A percentile compares a stretch with the other conserved stretches of the same genome.
Conservation (phyloP, 768 basidiomycete species). For the Kockovaella imperatae region DNA sequence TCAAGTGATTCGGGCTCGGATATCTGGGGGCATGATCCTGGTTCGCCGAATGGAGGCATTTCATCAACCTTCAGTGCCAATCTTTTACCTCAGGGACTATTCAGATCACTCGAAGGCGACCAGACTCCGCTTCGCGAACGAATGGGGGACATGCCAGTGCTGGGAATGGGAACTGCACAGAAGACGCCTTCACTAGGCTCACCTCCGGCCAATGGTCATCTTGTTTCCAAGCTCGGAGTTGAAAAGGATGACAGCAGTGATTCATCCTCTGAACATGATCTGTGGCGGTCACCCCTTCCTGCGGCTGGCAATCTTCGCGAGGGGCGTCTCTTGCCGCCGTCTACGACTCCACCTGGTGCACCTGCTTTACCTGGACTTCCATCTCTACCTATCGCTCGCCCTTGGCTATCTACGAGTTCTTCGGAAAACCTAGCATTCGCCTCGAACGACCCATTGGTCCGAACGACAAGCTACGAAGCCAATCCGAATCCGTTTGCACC, state of each 20-base stretch:
- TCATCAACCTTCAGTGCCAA: constrained; percentile 44
- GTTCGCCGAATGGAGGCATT: constrained; percentile 43
- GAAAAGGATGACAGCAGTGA: not conserved
- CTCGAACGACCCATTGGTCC: constrained; percentile 35
- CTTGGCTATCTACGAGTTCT: constrained; percentile 35
- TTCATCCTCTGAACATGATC: not conserved
- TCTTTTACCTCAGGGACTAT: constrained; percentile 43
- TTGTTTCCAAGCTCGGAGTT: not conserved
- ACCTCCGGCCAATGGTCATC: not conserved
- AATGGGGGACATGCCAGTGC: constrained; percentile 1
- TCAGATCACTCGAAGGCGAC: constrained; percentile 43
- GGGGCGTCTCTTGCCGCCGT: constrained; percentile 6
- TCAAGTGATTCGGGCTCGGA: constrained; percentile 29
- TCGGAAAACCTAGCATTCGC: constrained; percentile 27
- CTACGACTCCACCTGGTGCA: constrained; percentile 1
- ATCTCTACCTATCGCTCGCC: constrained; percentile 21
- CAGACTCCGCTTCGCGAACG: constrained; percentile 26
- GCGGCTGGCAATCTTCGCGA: not conserved
- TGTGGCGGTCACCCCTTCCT: not conserved
- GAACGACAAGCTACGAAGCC: constrained; percentile 16
- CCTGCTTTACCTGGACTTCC: constrained; percentile 17
- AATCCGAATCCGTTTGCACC: constrained; percentile 37
- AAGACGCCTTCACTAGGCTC: not conserved
- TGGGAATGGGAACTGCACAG: not conserved
- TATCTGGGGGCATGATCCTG: constrained; percentile 38